Evolutionary conservation across 2,329 filamentous ascomycete species (phyloP), one percentile per base, ranked within the genome.

Genomic region (Coniochaeta pulveracea): DNA sequence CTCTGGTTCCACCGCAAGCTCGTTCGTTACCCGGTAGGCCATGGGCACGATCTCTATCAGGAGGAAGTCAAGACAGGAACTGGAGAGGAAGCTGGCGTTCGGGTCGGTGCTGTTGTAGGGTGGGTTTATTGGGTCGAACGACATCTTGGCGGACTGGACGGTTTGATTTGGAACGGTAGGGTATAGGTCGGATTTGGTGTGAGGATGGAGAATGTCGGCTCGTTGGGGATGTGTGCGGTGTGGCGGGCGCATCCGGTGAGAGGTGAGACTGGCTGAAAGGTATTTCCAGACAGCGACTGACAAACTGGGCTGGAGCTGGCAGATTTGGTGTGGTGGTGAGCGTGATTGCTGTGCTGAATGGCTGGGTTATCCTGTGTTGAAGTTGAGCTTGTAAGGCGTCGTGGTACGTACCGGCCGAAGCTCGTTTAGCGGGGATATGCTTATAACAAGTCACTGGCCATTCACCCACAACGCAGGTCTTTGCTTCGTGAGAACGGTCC

Each of bases 21-120:
- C 80, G 49, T 78, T 73, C 15, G 85, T 79, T 40, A 96, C 70
- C 43, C 91, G 78, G 57, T 93, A 85, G 5, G 89, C 84, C 66
- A 96, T 80, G 24, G 91, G 91, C 11, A 98, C 91, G 35, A 98
- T 75, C 63, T 98, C 91, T 53, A 96, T 96, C 47, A 98, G 74
- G 36, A 98, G 74, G 47, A 98, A 81, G 58, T 98, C 91, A 48
- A 98, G 76, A 54, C 83, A 86, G 30, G 89, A 91, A 37, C 80
- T 76, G 61, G 74, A 80, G 47, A 95, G 69, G 60, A 88, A 83
- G 39, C 76, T 75, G 37, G 82, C 80, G 38, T 68, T 68, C 23
- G 84, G 81, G 58, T 93, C 85, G 43, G 70, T 71, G 45, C 76
- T 65, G 56, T 79, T 81, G 63, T 74, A 80, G 10, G 76, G 74